Evolutionary conservation across 1,284 basidiomycete species (phyloP), one percentile per base, ranked within the genome.

Genomic region (Pyrrhoderma noxium): DNA sequence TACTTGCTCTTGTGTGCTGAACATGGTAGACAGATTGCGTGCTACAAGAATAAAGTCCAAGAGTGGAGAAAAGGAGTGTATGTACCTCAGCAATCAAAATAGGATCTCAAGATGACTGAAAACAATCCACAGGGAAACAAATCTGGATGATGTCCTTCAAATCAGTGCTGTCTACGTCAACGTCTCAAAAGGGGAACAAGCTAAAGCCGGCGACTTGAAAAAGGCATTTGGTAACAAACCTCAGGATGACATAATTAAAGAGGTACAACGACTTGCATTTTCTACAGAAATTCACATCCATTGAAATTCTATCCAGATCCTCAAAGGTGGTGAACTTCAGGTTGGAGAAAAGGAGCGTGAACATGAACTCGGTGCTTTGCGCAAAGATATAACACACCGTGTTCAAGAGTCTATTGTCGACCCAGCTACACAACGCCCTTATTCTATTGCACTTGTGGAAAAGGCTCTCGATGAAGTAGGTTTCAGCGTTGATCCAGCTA

Each of bases 1-100:
- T n/a, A 16, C 42, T 48, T 36, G 54, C 37, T 38, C 49, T 16
- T 16, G 23, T 38, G 48, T 49, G 49, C 23, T 55, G 53, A 51
- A 47, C n/a, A 18, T 34, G 40, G 44, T 16, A 73, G 69, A 73
- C 75, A 93, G 90, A 89, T 99, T 60, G 95, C 95, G 44, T 98
- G 94, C 69, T 98, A 98, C 74, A 97, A 98, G 76, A 99, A 99
- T 72, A 98, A 98, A 71, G 95, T 98, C 18, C 89, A 93, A 59
- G 94, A 97, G 68, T 99, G 89, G 82, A 74, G 95, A 52, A 91
- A 81, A 49, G 93, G 93, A 56, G 88, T 95, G 85, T 89, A 65
- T 64, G 82, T 73, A 23, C 19, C 13, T 21, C n/a, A 22, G 16
- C 38, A 45, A 8, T 14, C 9, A 31, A 57, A 51, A 50, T 48